Conservation (phyloP, 768 basidiomycete genomes). For the Podaxis sp. region DNA sequence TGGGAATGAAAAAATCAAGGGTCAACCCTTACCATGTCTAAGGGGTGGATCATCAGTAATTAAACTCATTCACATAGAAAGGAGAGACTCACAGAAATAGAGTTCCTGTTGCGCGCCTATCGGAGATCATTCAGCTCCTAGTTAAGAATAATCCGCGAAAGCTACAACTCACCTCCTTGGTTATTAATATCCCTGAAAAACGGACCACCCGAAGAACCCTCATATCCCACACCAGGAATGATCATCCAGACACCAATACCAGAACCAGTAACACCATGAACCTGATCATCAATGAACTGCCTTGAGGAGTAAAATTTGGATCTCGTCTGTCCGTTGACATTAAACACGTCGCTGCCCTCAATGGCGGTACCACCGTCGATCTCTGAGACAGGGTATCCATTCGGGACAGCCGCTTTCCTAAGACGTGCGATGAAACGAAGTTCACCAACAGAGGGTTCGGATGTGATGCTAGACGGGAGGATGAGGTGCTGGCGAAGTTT, state of each 20-base stretch:
- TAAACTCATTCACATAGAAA: background rate
- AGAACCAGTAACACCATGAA: conserved; percentile 32
- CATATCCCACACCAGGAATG: conserved; percentile 32
- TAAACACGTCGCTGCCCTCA: conserved; percentile 35
- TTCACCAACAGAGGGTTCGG: conserved; percentile 35
- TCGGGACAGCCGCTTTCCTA: conserved; percentile 23
- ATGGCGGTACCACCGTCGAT: conserved; percentile 32
- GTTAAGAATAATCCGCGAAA: background rate
- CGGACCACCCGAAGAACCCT: conserved; percentile 29
- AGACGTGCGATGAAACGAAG: conserved; percentile 37
- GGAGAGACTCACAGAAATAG: conserved; percentile 30
- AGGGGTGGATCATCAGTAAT: background rate
- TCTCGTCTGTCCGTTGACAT: conserved; percentile 28
- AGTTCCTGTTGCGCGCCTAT: conserved; percentile 31
- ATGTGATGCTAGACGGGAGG: conserved; percentile 23
- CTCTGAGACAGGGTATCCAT: conserved; percentile 26
- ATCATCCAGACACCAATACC: conserved; percentile 31
- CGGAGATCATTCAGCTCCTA: background rate
- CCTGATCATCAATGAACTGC: conserved; percentile 34
- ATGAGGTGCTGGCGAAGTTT: background rate
- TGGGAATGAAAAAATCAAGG: background rate
- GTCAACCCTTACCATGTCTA: conserved; percentile 21
- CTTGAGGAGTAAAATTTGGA: conserved; percentile 34
- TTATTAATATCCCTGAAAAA: conserved; percentile 36
- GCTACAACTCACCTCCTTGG: conserved; percentile 25